phyloP scores from a whole-genome alignment of 129 eudicot genomes.

The Cynara cardunculus region DNA sequence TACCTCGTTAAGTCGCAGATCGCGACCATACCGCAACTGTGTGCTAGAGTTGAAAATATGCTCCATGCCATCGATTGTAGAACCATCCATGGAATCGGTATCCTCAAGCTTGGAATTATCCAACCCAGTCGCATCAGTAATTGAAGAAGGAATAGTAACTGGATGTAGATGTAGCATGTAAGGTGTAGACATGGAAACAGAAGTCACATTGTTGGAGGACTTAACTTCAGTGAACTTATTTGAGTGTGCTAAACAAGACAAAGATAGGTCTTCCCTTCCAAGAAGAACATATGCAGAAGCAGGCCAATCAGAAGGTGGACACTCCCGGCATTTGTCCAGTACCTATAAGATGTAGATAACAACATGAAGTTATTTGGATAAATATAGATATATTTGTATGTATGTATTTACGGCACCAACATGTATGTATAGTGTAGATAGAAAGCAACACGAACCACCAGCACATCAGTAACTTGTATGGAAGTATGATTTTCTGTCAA shows the following conservation, averaged over 20 bases:
- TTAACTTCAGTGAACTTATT: constrained; percentile 48
- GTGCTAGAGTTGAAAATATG: constrained; percentile 86
- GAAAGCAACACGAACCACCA: not conserved
- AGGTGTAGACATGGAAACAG: constrained; percentile 84
- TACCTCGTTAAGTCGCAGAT: constrained; percentile 94
- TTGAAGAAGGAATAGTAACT: constrained; percentile 83
- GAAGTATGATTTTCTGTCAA: not conserved
- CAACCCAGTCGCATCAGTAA: constrained; percentile 62
- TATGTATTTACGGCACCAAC: not conserved
- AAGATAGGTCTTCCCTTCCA: constrained; percentile 95
- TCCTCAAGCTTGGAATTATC: constrained; percentile 70
- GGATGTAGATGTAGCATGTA: constrained; percentile 90
- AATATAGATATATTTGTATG: not conserved
- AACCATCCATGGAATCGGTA: constrained; percentile 70
- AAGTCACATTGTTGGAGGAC: constrained; percentile 47
- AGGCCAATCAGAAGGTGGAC: constrained; percentile 97
- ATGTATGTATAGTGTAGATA: not conserved
- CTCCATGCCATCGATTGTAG: constrained; percentile 91
- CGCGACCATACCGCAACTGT: constrained; percentile 91
- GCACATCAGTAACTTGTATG: not conserved
- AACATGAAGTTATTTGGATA: not conserved
- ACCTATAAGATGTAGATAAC: constrained; percentile 40
- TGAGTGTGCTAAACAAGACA: constrained; percentile 50
- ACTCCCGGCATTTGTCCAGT: constrained; percentile 89
- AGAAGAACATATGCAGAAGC: constrained; percentile 96